These are phyloP conservation scores for Citrus medica DNA, from an alignment of 345 rosid species.

Conservation along the genomic window DNA sequence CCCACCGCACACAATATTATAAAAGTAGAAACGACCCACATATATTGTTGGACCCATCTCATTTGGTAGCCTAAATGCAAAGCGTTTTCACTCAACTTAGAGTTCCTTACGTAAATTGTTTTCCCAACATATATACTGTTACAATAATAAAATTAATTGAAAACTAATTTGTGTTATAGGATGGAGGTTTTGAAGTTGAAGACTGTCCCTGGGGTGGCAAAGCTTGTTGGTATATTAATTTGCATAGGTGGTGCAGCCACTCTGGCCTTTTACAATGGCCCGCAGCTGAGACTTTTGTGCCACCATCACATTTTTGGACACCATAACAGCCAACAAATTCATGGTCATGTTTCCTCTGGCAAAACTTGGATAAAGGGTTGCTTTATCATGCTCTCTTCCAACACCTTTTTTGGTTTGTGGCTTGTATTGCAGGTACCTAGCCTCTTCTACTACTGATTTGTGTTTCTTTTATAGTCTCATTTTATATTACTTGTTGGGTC, in stretches of 20 bases:
- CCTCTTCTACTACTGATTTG: background rate
- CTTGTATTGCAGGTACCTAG: slow-evolving; percentile 71
- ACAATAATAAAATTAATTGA: no score
- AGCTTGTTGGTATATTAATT: slow-evolving; percentile 55
- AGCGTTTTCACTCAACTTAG: no score
- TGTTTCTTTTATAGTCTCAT: no score
- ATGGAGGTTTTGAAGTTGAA: slow-evolving; percentile 60
- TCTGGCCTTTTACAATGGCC: slow-evolving; percentile 79
- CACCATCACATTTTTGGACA: slow-evolving; percentile 30
- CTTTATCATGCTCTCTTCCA: slow-evolving; percentile 76
- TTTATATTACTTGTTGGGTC: no score
- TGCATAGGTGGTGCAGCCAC: slow-evolving; percentile 66
- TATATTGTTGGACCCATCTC: no score
- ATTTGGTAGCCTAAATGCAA: no score
- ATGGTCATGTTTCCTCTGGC: slow-evolving; percentile 34
- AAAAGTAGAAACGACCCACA: no score
- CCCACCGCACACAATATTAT: no score
- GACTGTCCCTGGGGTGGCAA: slow-evolving; percentile 57
- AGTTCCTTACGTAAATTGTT: no score
- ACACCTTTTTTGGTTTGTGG: slow-evolving; percentile 76
- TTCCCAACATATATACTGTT: no score
- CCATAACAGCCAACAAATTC: slow-evolving; percentile 17
- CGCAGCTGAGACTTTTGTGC: slow-evolving; percentile 44
- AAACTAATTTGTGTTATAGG: slow-evolving; percentile 27
- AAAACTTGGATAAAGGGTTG: slow-evolving; percentile 79